Percentiles rank a stretch among this genome's conserved stretches.
Evolutionary conservation across 768 basidiomycete species (phyloP).

Genomic region (Rhodotorula taiwanensis): DNA sequence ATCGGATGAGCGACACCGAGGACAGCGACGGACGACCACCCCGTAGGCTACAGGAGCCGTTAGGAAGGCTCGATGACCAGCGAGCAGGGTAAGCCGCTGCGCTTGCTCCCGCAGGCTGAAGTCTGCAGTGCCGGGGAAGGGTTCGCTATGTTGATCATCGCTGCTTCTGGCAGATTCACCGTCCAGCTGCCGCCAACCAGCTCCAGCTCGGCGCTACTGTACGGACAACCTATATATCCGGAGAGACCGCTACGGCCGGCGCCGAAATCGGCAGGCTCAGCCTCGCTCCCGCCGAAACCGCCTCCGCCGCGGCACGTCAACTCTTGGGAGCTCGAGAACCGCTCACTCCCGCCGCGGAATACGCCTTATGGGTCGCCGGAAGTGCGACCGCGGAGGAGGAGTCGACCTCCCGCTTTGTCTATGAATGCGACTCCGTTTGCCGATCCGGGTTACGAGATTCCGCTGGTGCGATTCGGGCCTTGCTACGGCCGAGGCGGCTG

Average conservation of each 20-base stretch:
- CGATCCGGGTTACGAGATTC: too few species aligned
- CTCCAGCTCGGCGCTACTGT: neutral
- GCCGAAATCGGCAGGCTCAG: slow-evolving; percentile 7
- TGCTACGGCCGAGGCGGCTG: too few species aligned
- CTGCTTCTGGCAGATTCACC: neutral
- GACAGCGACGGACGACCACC: neutral
- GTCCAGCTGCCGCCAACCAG: neutral
- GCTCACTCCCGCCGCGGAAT: neutral
- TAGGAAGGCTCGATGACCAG: neutral
- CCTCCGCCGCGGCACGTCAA: neutral
- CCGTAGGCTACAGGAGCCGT: neutral
- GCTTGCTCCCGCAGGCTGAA: too few species aligned
- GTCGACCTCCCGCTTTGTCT: too few species aligned
- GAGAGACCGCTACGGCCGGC: neutral
- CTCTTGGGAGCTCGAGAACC: too few species aligned
- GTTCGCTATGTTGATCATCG: neutral
- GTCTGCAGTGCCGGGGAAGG: too few species aligned
- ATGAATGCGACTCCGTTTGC: too few species aligned
- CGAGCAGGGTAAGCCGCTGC: slow-evolving; percentile 3
- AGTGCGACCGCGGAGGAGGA: too few species aligned
- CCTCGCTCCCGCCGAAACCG: neutral
- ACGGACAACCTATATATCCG: neutral
- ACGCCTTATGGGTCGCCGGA: too few species aligned
- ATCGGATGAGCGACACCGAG: too few species aligned
- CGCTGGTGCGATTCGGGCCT: too few species aligned